Base-by-base conservation (phyloP, 352 stramenopile species). In the Elongisporangium undulatum region DNA sequence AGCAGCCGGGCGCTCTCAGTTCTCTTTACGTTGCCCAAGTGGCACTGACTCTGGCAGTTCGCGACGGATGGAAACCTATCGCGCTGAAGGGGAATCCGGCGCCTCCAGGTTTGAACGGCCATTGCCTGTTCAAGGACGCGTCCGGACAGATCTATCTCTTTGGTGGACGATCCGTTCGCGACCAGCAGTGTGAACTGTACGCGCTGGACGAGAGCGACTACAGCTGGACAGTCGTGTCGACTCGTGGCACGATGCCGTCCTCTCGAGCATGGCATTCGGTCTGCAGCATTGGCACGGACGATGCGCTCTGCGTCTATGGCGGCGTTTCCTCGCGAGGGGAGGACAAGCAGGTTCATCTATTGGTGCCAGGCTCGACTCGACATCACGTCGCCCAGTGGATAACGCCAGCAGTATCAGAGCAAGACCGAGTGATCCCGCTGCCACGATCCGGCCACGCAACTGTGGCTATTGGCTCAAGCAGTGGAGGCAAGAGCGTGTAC, bases 251-350 rank as follows among this genome's bases (percentile, higher is more conserved):
- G n/a, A 9, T 51, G 4, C 79, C 82, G n/a, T 64, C 59, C 12
- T 72, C 77, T 1, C 72, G 82, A n/a, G 73, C 79, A 3, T 92
- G 82, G 82, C 82, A 92, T 53, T 72, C 74, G 0, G 63, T 79
- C 15, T 69, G 64, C 26, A 22, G 53, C 13, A 71, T 87, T n/a
- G 62, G 59, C 10, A n/a, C 41, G 0, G 38, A 16, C 9, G 56
- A 45, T 2, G 63, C 64, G 0, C 53, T 80, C 22, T 77, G 67
- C 56, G 62, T 89, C 1, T 89, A 89, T 38, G 82, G 82, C 4
- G 82, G 82, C 4, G 74, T 89, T 6, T 92, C 82, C 12, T 77
- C 69, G 19, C 66, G 54, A 20, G 82, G 74, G 24, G 82, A 92
- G 66, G 82, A 89, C 34, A 21, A 77, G 0, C 51, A 20, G 2